Evolutionary conservation across 163 green algal genomes (phyloP).

Genomic region (Coccomyxa subellipsoidea): DNA sequence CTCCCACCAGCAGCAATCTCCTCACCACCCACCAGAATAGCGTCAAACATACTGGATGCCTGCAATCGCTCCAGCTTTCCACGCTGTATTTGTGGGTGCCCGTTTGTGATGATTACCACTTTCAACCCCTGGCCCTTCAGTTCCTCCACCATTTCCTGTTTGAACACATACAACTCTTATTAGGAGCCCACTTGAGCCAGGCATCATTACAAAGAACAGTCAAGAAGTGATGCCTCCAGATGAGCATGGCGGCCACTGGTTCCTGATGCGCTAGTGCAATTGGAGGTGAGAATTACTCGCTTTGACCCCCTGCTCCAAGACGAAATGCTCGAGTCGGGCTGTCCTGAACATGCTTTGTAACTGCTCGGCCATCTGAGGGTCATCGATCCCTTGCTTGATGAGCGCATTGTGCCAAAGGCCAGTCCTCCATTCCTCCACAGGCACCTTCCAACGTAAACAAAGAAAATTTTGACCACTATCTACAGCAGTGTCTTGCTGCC

Average conservation of each 20-base stretch:
- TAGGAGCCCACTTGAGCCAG: not conserved
- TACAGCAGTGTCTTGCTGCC: too few relatives aligned
- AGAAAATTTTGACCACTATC: not conserved
- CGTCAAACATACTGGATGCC: slow-evolving; percentile 25
- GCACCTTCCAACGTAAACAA: slow-evolving; percentile 19
- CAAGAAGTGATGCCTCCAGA: too few relatives aligned
- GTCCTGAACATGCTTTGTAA: slow-evolving; percentile 30
- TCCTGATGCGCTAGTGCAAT: too few relatives aligned
- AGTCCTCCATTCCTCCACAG: slow-evolving; percentile 34
- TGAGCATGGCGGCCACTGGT: too few relatives aligned
- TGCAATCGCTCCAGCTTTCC: slow-evolving; percentile 35
- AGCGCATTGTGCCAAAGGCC: slow-evolving; percentile 30
- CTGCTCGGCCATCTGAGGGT: not conserved
- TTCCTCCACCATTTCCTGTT: slow-evolving; percentile 20
- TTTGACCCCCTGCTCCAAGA: slow-evolving; percentile 12
- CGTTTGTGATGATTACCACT: slow-evolving; percentile 45
- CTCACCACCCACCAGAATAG: slow-evolving; percentile 42
- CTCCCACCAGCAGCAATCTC: slow-evolving; percentile 27
- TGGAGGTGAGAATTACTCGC: not conserved
- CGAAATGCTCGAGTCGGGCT: slow-evolving; percentile 22
- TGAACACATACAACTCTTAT: not conserved
- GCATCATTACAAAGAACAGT: too few relatives aligned
- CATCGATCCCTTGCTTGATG: slow-evolving; percentile 1
- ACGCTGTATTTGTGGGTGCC: slow-evolving; percentile 37
- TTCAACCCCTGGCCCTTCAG: slow-evolving; percentile 22